These are phyloP conservation scores for Saitozyma sp. DNA, from an alignment of 768 basidiomycete genomes.

Conservation along the genomic window DNA sequence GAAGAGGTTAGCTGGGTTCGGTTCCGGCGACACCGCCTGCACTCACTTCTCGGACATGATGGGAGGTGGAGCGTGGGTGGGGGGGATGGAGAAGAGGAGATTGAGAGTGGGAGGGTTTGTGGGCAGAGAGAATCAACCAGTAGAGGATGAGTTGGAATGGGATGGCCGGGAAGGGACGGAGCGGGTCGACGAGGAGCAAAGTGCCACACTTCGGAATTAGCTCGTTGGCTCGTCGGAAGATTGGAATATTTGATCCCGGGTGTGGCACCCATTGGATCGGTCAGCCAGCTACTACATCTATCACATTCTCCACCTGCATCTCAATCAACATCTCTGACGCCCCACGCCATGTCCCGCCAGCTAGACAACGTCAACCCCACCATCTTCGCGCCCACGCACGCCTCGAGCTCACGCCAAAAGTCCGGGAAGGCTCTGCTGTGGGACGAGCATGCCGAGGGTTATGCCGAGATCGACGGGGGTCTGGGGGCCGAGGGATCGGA, in stretches of 20 bases:
- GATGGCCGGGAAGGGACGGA: no score
- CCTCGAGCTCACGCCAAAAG: constrained; percentile 48
- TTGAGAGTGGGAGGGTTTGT: no score
- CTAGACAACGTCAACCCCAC: constrained; percentile 83
- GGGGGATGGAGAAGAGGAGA: no score
- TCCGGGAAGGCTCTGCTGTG: constrained; percentile 54
- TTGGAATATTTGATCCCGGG: no score
- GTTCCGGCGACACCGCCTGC: background rate
- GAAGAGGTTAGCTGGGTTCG: background rate
- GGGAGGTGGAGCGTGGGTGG: background rate
- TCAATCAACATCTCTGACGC: background rate
- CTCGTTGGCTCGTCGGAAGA: no score
- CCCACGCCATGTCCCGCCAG: constrained; percentile 33
- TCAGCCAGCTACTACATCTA: background rate
- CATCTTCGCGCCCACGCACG: constrained; percentile 59
- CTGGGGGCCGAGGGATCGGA: constrained; percentile 11
- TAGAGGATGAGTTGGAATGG: no score
- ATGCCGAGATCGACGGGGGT: constrained; percentile 42
- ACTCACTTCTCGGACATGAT: constrained; percentile 40
- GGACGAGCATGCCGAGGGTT: constrained; percentile 56
- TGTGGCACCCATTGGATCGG: background rate
- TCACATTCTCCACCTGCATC: background rate
- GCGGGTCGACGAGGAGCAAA: no score
- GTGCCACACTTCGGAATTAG: no score
- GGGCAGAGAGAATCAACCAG: no score